These are phyloP conservation scores for Malus orientalis DNA, from an alignment of 306 rosid genomes.

Conservation along the genomic window DNA sequence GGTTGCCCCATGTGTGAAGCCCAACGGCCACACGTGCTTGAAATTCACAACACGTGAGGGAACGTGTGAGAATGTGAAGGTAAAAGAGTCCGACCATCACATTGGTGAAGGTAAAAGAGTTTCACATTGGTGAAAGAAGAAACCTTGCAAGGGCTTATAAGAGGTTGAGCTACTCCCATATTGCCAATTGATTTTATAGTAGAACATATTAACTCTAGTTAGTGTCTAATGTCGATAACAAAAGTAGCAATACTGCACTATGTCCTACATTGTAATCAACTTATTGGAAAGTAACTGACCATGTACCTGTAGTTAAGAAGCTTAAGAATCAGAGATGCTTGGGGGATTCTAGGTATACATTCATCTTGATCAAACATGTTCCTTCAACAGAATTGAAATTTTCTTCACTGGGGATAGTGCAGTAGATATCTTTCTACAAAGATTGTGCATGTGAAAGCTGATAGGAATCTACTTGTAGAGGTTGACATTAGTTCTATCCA, in stretches of 20 bases:
- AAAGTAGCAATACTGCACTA: no score
- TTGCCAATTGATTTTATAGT: background rate
- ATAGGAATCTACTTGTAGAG: conserved; percentile 65
- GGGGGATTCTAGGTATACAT: conserved; percentile 81
- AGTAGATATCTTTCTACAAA: conserved; percentile 22
- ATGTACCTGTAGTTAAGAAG: conserved; percentile 95
- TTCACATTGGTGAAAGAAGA: no score
- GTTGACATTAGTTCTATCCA: conserved; percentile 43
- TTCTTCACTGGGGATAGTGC: conserved; percentile 8
- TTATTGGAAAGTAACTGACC: conserved; percentile 54
- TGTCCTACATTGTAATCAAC: background rate
- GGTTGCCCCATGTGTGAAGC: no score
- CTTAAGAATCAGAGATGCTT: conserved; percentile 97
- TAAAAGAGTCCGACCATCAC: no score
- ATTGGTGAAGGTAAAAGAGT: no score
- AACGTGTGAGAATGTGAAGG: no score
- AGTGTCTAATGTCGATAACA: no score
- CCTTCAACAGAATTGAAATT: conserved; percentile 8
- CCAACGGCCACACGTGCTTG: no score
- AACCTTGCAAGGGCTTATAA: no score
- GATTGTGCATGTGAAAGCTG: conserved; percentile 99
- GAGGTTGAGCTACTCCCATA: no score
- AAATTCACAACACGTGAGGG: no score
- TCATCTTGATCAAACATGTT: background rate
- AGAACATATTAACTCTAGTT: background rate